phyloP scores from a whole-genome alignment of 306 rosid genomes.

The Acacia confusa region DNA sequence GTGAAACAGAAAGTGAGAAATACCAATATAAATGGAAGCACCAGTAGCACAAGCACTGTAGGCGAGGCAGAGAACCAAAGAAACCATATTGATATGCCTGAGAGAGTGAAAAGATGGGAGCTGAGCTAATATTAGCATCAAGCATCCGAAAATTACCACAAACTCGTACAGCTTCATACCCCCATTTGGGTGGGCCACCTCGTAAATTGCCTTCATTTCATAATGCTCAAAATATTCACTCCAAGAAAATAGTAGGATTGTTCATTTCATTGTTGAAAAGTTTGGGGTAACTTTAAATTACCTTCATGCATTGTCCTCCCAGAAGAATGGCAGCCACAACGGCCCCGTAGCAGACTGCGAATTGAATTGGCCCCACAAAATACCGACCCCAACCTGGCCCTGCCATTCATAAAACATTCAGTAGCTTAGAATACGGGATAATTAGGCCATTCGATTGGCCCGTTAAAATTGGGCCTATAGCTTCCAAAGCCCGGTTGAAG shows the following conservation, averaged over 20 bases:
- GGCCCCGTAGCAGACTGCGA: conserved; percentile 66
- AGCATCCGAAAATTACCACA: conserved; percentile 68
- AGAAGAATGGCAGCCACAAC: conserved; percentile 61
- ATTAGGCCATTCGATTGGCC: too few relatives aligned
- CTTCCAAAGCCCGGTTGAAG: too few relatives aligned
- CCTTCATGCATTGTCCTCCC: conserved; percentile 91
- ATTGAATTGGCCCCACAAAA: conserved; percentile 74
- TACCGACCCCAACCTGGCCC: conserved; percentile 76
- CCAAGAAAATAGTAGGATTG: neutral
- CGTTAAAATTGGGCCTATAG: too few relatives aligned
- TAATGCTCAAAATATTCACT: neutral
- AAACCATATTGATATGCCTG: conserved; percentile 69
- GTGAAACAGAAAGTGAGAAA: neutral
- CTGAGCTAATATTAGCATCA: conserved; percentile 76
- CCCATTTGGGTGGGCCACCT: conserved; percentile 58
- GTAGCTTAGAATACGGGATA: too few relatives aligned
- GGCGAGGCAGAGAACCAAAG: conserved; percentile 55
- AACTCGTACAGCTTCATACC: conserved; percentile 63
- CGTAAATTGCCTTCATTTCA: conserved; percentile 57
- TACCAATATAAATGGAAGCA: conserved; percentile 67
- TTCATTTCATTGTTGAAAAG: neutral
- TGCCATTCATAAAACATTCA: neutral
- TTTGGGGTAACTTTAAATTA: neutral
- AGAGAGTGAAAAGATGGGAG: conserved; percentile 79
- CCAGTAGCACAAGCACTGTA: conserved; percentile 65